phyloP scores from a whole-genome alignment of 768 basidiomycete genomes.

The Boletus coccyginus region DNA sequence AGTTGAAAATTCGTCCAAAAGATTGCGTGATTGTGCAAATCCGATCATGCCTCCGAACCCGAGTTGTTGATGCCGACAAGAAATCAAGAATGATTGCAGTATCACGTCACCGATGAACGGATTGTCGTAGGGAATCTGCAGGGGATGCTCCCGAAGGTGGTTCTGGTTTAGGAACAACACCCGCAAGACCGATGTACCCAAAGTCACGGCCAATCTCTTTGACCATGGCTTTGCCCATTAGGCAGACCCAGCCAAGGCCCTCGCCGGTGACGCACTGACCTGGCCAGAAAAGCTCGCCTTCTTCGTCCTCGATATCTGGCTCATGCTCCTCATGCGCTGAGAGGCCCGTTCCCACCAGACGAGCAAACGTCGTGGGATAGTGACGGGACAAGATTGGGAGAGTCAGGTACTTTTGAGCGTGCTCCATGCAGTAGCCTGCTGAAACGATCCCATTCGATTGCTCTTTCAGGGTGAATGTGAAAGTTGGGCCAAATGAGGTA shows the following conservation, averaged over 20 bases:
- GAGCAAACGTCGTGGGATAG: conserved; percentile 74
- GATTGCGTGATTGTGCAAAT: conserved; percentile 23
- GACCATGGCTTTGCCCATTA: conserved; percentile 85
- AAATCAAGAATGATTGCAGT: conserved; percentile 20
- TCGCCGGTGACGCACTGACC: conserved; percentile 69
- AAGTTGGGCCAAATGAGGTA: conserved; percentile 26
- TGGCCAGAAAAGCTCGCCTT: conserved; percentile 86
- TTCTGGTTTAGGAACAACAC: conserved; percentile 70
- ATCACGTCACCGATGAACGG: conserved; percentile 30
- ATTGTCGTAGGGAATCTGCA: conserved; percentile 31
- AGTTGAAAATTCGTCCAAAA: conserved; percentile 30
- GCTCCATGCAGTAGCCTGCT: conserved; percentile 42
- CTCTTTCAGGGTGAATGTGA: conserved; percentile 28
- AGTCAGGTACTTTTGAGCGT: conserved; percentile 54
- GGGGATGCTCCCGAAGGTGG: conserved; percentile 32
- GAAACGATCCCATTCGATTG: conserved; percentile 38
- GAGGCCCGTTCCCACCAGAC: conserved; percentile 66
- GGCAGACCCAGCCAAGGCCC: conserved; percentile 84
- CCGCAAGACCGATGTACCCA: conserved; percentile 69
- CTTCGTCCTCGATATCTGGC: conserved; percentile 81
- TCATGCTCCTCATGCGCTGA: conserved; percentile 68
- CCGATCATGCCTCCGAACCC: conserved; percentile 23
- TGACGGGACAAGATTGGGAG: conserved; percentile 65
- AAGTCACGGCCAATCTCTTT: conserved; percentile 75
- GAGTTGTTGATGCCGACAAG: conserved; percentile 30